These are phyloP conservation scores for Gamsiella multidivaricata DNA, from an alignment of 192 early-diverging fungal genomes.

Conservation along the genomic window DNA sequence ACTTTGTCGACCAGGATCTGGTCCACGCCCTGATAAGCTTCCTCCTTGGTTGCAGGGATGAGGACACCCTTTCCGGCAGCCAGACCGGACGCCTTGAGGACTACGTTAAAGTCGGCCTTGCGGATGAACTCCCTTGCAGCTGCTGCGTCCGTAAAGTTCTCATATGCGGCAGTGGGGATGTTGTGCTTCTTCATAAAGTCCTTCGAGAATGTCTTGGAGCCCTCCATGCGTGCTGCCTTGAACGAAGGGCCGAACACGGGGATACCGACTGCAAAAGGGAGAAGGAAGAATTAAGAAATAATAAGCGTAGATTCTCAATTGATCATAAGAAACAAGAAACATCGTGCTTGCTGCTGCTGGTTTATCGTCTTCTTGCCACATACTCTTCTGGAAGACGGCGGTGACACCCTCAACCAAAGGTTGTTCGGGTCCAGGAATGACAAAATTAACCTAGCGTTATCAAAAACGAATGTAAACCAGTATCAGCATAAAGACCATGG, in stretches of 20 bases:
- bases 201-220: conserved; percentile 98
- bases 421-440: conserved; percentile 96
- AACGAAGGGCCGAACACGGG: conserved; percentile 92
- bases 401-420: conserved; percentile 94
- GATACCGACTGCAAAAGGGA: conserved; percentile 74
- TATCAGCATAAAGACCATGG: background rate
- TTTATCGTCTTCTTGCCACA: conserved; percentile 16
- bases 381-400: conserved; percentile 82
- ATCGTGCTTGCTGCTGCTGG: too few relatives aligned
- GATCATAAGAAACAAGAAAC: too few relatives aligned
- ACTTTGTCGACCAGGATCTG: conserved; percentile 90
- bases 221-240: conserved; percentile 92
- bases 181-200: conserved; percentile 97
- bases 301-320: too few relatives aligned
- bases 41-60: conserved; percentile 85
- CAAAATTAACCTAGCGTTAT: conserved; percentile 73
- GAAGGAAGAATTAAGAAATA: conserved; percentile 52
- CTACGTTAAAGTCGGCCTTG: conserved; percentile 36
- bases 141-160: conserved; percentile 53
- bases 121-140: conserved; percentile 23
- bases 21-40: conserved; percentile 86
- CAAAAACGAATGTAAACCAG: conserved; percentile 7
- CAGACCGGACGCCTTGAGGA: conserved; percentile 87
- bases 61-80: conserved; percentile 98
- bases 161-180: conserved; percentile 96